phyloP scores from a whole-genome alignment of 805 yeast species.

The Soucietia sequanensis region DNA sequence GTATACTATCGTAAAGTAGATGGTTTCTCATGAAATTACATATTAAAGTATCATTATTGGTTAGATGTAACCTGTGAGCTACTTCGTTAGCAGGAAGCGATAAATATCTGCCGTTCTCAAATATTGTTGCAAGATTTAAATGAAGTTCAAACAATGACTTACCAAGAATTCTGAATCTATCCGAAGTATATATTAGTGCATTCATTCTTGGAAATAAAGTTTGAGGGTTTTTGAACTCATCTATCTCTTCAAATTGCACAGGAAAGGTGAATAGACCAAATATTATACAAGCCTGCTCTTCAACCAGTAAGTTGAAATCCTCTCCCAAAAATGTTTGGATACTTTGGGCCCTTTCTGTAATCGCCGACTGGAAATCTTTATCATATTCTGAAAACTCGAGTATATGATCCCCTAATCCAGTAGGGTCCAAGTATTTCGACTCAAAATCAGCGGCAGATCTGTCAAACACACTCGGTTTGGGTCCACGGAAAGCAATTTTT shows the following conservation, averaged over 20 bases:
- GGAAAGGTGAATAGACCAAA: conserved; percentile 29
- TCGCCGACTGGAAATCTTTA: conserved; percentile 6
- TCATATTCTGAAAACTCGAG: conserved; percentile 10
- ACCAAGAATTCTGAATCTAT: conserved; percentile 28
- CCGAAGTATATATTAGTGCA: conserved; percentile 12
- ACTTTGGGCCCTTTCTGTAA: conserved; percentile 13
- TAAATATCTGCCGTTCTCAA: conserved; percentile 26
- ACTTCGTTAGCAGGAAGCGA: conserved; percentile 29
- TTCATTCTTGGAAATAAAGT: background rate
- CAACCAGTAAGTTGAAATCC: conserved; percentile 19
- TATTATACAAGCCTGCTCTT: conserved; percentile 25
- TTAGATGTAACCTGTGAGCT: conserved; percentile 18
- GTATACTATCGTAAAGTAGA: conserved; percentile 21
- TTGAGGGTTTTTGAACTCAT: background rate
- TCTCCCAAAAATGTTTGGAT: conserved; percentile 25
- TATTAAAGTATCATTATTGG: conserved; percentile 20
- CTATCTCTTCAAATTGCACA: conserved; percentile 1
- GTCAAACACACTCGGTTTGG: conserved; percentile 13
- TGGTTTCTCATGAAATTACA: conserved; percentile 31
- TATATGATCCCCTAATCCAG: conserved; percentile 5
- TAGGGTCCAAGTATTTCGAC: conserved; percentile 7
- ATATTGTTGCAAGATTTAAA: conserved; percentile 23
- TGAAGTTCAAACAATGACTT: conserved; percentile 19
- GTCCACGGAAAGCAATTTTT: conserved; percentile 11
- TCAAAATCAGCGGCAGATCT: conserved; percentile 14